Conservation (phyloP, 345 rosid genomes). For the Aethionema arabicum region DNA sequence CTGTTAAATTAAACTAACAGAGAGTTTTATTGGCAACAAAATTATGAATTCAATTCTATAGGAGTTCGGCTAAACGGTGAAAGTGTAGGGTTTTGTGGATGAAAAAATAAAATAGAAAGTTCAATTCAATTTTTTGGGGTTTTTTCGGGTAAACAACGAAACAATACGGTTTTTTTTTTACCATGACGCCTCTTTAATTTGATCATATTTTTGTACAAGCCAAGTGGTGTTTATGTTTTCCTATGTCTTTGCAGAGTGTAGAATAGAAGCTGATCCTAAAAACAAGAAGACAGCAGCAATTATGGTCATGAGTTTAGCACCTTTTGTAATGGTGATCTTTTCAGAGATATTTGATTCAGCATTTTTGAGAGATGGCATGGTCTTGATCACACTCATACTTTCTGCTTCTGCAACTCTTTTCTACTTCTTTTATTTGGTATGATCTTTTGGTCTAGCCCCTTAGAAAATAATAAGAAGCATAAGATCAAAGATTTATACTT, state of each 20-base stretch:
- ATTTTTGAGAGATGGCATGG: not conserved
- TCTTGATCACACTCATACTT: not conserved
- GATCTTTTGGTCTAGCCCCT: not conserved
- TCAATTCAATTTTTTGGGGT: too few species aligned
- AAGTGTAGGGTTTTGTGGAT: too few species aligned
- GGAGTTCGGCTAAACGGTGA: too few species aligned
- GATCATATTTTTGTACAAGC: not conserved
- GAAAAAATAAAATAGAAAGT: too few species aligned
- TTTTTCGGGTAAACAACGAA: too few species aligned
- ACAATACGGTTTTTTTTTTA: too few species aligned
- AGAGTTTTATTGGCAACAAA: too few species aligned
- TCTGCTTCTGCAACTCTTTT: not conserved
- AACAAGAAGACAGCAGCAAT: not conserved
- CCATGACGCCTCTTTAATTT: not conserved
- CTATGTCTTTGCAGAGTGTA: not conserved
- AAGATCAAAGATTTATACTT: too few species aligned
- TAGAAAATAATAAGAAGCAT: not conserved
- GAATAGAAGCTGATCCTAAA: not conserved
- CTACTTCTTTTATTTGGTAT: conserved; percentile 9
- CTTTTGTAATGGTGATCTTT: not conserved
- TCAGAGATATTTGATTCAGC: conserved; percentile 9
- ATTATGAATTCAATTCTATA: too few species aligned
- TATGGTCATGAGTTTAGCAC: not conserved
- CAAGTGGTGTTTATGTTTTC: too few species aligned
- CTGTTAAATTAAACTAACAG: too few species aligned